Base-by-base conservation (phyloP, 208 protist species). In the Tritrichomonas foetus region DNA sequence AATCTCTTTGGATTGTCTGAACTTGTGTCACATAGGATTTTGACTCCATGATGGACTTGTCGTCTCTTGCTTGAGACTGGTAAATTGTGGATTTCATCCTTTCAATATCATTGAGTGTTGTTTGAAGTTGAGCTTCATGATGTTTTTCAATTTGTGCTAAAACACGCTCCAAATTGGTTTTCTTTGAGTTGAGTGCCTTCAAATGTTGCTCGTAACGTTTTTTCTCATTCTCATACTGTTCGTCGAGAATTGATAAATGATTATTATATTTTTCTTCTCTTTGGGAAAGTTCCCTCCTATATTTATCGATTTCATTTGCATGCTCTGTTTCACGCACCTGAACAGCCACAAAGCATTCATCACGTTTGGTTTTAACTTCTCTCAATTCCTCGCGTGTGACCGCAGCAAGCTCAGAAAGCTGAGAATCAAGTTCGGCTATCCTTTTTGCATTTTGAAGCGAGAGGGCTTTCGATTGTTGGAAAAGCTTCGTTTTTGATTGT, bases 191-290 rank as follows among this genome's bases (percentile, higher is more conserved):
- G 53, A 47, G 33, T 57, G 47, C 47, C 5, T 25, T n/a, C 8
- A 89, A 20, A 20, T 44, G 41, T n/a, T 41, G 11, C 33, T 47
- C 41, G 16, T 39, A 57, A 39, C 41, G n/a, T 16, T 44, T 11
- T 89, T 89, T 89, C 57, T 89, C 78, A 89, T 47, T 89, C 9
- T 89, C 47, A 9, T 39, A 89, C 16, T 89, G 78, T 22, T 89
- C 16, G 53, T 13, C 39, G 33, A 89, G 57, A 39, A 27, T n/a
- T 57, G 53, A 16, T n/a, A 89, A 53, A 30, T 89, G 78, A 27
- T 41, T 39, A 30, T 89, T 49, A 57, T 89, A 89, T 33, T 49
- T 89, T 89, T 44, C 47, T n/a, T 49, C 44, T 49, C 78, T 5
- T 0, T 53, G 11, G 53, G 53, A 39, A 20, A 89, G 33, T 30